Conservation (phyloP, 2,329 filamentous ascomycete species). For the Diplodia scrobiculata region DNA sequence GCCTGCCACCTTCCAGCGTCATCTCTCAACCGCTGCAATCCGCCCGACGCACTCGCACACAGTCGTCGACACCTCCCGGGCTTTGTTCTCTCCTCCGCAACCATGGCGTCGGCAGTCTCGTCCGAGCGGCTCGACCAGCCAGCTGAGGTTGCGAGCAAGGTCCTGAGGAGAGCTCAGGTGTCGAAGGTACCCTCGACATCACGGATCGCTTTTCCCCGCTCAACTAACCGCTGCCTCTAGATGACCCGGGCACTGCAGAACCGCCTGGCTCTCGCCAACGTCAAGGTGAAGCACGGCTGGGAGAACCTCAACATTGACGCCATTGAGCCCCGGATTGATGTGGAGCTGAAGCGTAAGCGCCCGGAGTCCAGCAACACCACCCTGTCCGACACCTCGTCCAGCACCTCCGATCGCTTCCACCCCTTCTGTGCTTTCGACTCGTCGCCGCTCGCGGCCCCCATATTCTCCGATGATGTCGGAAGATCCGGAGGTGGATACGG, state of each 20-base stretch:
- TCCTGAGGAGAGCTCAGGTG: slow-evolving; percentile 49
- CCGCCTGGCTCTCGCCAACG: slow-evolving; percentile 90
- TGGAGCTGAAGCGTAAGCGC: slow-evolving; percentile 74
- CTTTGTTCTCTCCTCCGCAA: slow-evolving; percentile 20
- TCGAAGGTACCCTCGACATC: slow-evolving; percentile 43
- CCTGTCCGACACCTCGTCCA: slow-evolving; percentile 84
- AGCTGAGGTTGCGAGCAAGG: slow-evolving; percentile 48
- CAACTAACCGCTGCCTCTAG: slow-evolving; percentile 53
- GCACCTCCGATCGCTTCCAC: slow-evolving; percentile 74
- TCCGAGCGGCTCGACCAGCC: slow-evolving; percentile 40
- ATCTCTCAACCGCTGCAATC: slow-evolving; percentile 4
- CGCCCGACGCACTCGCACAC: slow-evolving; percentile 17
- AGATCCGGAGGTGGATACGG: slow-evolving; percentile 64
- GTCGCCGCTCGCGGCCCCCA: slow-evolving; percentile 77
- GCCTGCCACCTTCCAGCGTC: slow-evolving; percentile 1
- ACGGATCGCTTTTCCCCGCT: slow-evolving; percentile 24
- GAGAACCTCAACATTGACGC: slow-evolving; percentile 83
- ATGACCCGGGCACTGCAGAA: slow-evolving; percentile 92
- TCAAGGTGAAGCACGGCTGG: slow-evolving; percentile 96
- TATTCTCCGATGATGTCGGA: slow-evolving; percentile 81
- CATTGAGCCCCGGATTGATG: slow-evolving; percentile 81
- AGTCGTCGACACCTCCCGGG: not conserved
- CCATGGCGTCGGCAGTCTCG: slow-evolving; percentile 29
- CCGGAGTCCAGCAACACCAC: slow-evolving; percentile 68
- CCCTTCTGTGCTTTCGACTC: slow-evolving; percentile 72